A percentile compares a stretch with the other conserved stretches of the same genome.
Conservation (phyloP, 345 rosid species). For the Draba incana region DNA sequence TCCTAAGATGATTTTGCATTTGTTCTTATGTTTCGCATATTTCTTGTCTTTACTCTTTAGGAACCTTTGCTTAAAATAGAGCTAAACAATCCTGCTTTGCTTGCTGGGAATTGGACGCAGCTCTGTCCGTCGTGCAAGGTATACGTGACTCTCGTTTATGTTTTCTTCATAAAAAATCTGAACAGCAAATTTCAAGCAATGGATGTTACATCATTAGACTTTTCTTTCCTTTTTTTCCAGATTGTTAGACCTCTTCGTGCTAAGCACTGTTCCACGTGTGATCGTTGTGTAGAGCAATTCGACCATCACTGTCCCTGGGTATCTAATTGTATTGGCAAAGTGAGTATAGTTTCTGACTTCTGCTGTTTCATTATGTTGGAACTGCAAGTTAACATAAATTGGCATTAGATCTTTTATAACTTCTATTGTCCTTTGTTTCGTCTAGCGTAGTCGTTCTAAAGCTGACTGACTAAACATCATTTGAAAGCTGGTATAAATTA, state of each 20-base stretch:
- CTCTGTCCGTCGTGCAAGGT: slow-evolving; percentile 99
- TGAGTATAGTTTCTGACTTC: slow-evolving; percentile 34
- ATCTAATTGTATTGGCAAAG: slow-evolving; percentile 98
- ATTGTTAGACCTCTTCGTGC: slow-evolving; percentile 98
- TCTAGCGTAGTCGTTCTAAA: background rate
- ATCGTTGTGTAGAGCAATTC: slow-evolving; percentile 97
- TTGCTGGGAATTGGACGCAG: slow-evolving; percentile 97
- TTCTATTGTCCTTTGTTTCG: background rate
- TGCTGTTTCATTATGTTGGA: background rate
- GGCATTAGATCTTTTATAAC: background rate
- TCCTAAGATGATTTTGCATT: slow-evolving; percentile 14
- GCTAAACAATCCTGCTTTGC: slow-evolving; percentile 88
- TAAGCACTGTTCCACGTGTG: slow-evolving; percentile 93
- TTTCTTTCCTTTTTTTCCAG: slow-evolving; percentile 42
- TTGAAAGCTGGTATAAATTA: background rate
- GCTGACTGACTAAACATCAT: background rate
- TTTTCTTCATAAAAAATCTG: background rate
- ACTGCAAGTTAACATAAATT: background rate
- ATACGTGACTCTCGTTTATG: slow-evolving; percentile 23
- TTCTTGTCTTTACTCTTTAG: slow-evolving; percentile 40
- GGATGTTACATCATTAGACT: slow-evolving; percentile 20
- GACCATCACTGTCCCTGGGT: slow-evolving; percentile 99
- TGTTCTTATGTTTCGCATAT: slow-evolving; percentile 7
- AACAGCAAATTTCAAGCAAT: slow-evolving; percentile 9
- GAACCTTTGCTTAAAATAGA: slow-evolving; percentile 92